Evolutionary conservation across 2,329 filamentous ascomycete genomes (phyloP), one percentile per base, ranked within the genome.

Genomic region (Fusarium sororula): DNA sequence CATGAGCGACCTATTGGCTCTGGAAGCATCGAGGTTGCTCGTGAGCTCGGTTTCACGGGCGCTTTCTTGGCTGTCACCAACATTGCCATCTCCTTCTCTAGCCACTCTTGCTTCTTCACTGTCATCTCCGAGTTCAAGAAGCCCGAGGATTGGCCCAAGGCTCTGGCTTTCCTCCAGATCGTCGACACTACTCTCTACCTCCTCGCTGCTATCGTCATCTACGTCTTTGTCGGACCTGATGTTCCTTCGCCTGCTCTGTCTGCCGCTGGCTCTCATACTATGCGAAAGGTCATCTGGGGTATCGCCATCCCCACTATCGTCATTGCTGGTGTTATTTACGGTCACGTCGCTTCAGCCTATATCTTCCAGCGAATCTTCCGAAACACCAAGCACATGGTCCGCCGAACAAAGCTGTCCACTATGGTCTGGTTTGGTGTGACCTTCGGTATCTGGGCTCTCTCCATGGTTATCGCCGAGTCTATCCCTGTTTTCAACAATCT

Each of bases 291-390:
- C 17, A 91, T 91, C 18, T 94, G 90, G 82, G 91, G 90, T 30
- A 84, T 94, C 67, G 92, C 92, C 1, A 85, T 92, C 6, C 91
- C 91, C 1, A 75, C 72, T 5, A 93, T 94, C 66, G 84, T 94
- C 54, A 89, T 94, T 56, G 90, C 91, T 0, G 92, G 92, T 60
- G 91, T 93, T 12, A 91, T 94, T 71, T 91, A 92, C 78, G 91
- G 88, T 18, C 89, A 91, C 67, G 89, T 93, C 5, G 90, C 90
- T 5, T 86, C 86, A 62, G 92, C 92, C 77, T 91, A 91, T 75
- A 84, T 93, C 66, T 94, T 92, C 77, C 82, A 89, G 7, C 88
- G 91, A 37, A 79, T 91, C 13, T 93, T 92, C 83, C 83, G 86
- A 26, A 87, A 88, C 68, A 90, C 88, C 13, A 86, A 89, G 75